phyloP scores from a whole-genome alignment of 148 eudicot species.

The Bassia scoparia region DNA sequence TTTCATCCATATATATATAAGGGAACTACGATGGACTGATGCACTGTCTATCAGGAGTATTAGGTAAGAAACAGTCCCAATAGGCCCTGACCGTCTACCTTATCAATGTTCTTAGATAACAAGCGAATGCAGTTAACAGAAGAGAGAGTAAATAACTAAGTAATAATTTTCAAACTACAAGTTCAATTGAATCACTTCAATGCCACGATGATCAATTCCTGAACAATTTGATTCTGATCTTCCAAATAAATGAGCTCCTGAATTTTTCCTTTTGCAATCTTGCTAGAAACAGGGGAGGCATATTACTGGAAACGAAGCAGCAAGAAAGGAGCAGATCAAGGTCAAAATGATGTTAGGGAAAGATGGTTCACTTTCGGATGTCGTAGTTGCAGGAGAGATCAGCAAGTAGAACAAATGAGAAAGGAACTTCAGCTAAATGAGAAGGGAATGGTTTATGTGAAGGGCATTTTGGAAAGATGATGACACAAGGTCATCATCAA shows the following conservation, averaged over 20 bases:
- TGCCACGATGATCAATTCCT: not conserved
- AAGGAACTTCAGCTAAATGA: conserved; percentile 76
- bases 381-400: conserved; percentile 89
- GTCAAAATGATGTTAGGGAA: conserved; percentile 82
- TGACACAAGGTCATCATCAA: not conserved
- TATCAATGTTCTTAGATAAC: not conserved
- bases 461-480: conserved; percentile 73
- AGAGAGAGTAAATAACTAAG: too few species aligned
- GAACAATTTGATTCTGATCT: not conserved
- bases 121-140: not conserved
- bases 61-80: too few species aligned
- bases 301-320: conserved; percentile 85
- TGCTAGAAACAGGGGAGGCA: conserved; percentile 50
- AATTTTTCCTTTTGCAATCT: not conserved
- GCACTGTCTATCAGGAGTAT: too few species aligned
- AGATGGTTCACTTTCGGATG: conserved; percentile 63
- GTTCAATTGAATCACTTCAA: not conserved
- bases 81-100: too few species aligned
- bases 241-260: not conserved
- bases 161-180: too few species aligned
- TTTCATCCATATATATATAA: too few species aligned
- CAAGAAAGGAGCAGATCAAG: conserved; percentile 90
- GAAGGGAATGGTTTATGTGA: conserved; percentile 96
- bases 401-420: conserved; percentile 77
- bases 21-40: too few species aligned